A percentile compares a stretch with the other conserved stretches of the same genome.
Conservation (phyloP, 192 early-diverging fungal genomes). For the Coemansia sp. region DNA sequence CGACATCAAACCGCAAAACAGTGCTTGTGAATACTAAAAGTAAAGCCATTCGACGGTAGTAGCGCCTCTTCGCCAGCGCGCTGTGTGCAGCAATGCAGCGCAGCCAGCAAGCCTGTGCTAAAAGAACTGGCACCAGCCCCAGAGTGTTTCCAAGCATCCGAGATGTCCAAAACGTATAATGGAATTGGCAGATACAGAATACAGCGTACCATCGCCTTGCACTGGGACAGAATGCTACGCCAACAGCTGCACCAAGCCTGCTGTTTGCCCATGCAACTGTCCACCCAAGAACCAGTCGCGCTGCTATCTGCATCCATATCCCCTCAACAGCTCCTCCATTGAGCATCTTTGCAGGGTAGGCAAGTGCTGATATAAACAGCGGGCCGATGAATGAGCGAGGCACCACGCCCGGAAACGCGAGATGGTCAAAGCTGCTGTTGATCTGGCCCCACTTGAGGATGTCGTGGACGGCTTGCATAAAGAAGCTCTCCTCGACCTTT, state of each 20-base stretch:
- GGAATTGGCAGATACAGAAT: slow-evolving; percentile 78
- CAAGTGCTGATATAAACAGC: slow-evolving; percentile 58
- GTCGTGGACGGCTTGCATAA: slow-evolving; percentile 91
- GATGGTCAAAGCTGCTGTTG: slow-evolving; percentile 72
- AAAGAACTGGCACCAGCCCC: slow-evolving; percentile 69
- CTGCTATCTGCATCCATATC: slow-evolving; percentile 21
- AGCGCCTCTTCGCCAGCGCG: background rate
- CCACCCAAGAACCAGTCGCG: slow-evolving; percentile 57
- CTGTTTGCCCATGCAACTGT: slow-evolving; percentile 58
- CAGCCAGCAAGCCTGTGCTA: slow-evolving; percentile 57
- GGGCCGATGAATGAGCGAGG: slow-evolving; percentile 93
- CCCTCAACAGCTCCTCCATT: slow-evolving; percentile 14
- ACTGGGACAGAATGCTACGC: slow-evolving; percentile 60
- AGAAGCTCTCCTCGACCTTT: slow-evolving; percentile 98
- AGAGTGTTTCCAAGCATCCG: slow-evolving; percentile 88
- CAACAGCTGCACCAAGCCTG: slow-evolving; percentile 58
- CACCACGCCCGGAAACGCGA: slow-evolving; percentile 93
- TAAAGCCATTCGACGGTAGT: slow-evolving; percentile 24
- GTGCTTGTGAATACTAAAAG: slow-evolving; percentile 46
- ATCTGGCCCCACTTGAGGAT: slow-evolving; percentile 64
- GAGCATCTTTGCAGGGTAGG: slow-evolving; percentile 27
- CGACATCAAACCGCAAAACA: slow-evolving; percentile 66
- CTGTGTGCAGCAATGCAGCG: slow-evolving; percentile 17
- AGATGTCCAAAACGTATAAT: slow-evolving; percentile 86
- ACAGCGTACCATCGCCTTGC: slow-evolving; percentile 46